These are phyloP conservation scores for Camptophora hylomeconis DNA, from an alignment of 2,329 filamentous ascomycete species.

Conservation along the genomic window DNA sequence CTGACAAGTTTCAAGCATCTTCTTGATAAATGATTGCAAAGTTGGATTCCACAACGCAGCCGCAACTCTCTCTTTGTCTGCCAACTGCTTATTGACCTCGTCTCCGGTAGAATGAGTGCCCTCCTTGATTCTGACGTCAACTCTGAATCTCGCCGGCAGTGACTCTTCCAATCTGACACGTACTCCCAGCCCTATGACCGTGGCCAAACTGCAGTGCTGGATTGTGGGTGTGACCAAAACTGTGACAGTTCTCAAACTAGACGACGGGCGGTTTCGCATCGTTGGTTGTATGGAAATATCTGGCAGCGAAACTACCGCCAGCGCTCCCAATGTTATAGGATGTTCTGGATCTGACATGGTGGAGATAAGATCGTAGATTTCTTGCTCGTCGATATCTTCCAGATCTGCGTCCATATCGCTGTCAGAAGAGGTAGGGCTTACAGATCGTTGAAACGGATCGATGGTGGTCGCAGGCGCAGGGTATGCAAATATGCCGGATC, in stretches of 20 bases:
- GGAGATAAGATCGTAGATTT: conserved; percentile 92
- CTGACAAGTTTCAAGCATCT: conserved; percentile 82
- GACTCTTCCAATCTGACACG: conserved; percentile 83
- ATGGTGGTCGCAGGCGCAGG: conserved; percentile 35
- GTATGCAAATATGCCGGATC: conserved; percentile 36
- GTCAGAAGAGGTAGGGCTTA: conserved; percentile 25
- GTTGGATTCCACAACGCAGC: conserved; percentile 90
- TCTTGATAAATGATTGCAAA: conserved; percentile 73
- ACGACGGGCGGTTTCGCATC: conserved; percentile 42
- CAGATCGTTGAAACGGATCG: conserved; percentile 32
- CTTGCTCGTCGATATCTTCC: conserved; percentile 90
- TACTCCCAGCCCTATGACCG: conserved; percentile 87
- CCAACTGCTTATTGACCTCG: conserved; percentile 92
- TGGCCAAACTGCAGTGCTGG: conserved; percentile 91
- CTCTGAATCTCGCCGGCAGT: conserved; percentile 77
- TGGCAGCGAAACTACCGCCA: conserved; percentile 89
- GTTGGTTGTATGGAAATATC: conserved; percentile 72
- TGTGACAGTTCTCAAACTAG: conserved; percentile 58
- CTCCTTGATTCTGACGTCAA: conserved; percentile 89
- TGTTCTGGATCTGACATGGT: conserved; percentile 95
- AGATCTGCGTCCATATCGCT: conserved; percentile 44
- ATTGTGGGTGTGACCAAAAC: conserved; percentile 93
- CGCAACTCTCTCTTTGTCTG: conserved; percentile 90
- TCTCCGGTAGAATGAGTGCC: conserved; percentile 92
- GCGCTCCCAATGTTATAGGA: conserved; percentile 79